phyloP scores from a whole-genome alignment of 1,284 basidiomycete species.

The Tetrapyrgos nigripes region DNA sequence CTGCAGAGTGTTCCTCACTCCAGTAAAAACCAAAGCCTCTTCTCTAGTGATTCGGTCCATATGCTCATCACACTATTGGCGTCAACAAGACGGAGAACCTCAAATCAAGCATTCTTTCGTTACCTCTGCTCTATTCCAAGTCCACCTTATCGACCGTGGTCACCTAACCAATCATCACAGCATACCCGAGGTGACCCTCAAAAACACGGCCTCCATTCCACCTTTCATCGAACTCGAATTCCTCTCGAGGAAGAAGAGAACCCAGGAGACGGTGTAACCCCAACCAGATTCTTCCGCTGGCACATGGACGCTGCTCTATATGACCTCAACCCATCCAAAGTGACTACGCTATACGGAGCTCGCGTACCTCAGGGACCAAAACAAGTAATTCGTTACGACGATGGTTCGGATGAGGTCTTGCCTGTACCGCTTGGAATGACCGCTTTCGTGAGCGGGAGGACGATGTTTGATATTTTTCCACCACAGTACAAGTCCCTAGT shows the following conservation, averaged over 20 bases:
- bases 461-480: conserved; percentile 72
- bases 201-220: conserved; percentile 75
- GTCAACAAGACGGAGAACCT: conserved; percentile 70
- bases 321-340: conserved; percentile 66
- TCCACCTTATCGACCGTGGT: conserved; percentile 78
- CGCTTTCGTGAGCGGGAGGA: conserved; percentile 64
- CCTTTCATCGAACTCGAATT: conserved; percentile 68
- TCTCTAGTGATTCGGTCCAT: conserved; percentile 68
- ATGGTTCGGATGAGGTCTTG: conserved; percentile 72
- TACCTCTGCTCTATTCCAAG: conserved; percentile 80
- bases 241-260: conserved; percentile 61
- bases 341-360: conserved; percentile 72
- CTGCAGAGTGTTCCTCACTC: not conserved
- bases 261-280: conserved; percentile 35
- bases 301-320: conserved; percentile 81
- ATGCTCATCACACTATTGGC: conserved; percentile 64
- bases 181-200: conserved; percentile 58
- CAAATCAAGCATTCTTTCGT: conserved; percentile 69
- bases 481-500: conserved; percentile 65
- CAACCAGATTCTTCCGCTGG: conserved; percentile 69
- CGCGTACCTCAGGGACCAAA: conserved; percentile 58
- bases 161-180: conserved; percentile 69
- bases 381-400: conserved; percentile 72
- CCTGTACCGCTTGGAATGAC: conserved; percentile 72
- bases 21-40: not conserved